Evolutionary conservation across 129 eudicot genomes (phyloP), one percentile per base, ranked within the genome.

Genomic region (Gnaphalium uliginosum): DNA sequence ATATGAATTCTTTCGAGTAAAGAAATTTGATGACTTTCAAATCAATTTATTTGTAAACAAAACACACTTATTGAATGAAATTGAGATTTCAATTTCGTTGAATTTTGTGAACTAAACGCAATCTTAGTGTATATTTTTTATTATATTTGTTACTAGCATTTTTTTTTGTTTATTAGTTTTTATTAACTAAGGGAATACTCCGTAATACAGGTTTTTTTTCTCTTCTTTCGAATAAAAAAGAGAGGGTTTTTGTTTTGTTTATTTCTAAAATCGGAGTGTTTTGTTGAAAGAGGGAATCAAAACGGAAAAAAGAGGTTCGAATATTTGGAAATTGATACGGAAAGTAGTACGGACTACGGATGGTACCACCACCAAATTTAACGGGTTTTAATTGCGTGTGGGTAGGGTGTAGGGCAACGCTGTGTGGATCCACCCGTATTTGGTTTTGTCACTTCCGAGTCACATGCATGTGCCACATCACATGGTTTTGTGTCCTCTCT

Each of bases 281-380:
- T 14, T 14, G 53, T 13, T 15, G 3, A 66, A 66, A 66, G 6
- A 30, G 46, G 14, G 46, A 39, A 46, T 50, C 25, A 41, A 78
- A 50, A 71, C 46, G 25, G 37, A 50, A 70, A 33, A n/a, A 27
- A 43, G 2, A 10, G 76, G 46, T 69, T 63, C 37, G 21, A 1
- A 37, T 79, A 23, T 54, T n/a, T 18, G 30, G 58, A 61, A 69
- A 77, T 26, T 69, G 76, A 69, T 78, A 78, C 81, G 83, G 79
- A 79, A 76, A 77, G 59, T 66, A 17, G 79, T 79, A 79, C 83
- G 83, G 82, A 78, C 66, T 79, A 64, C 83, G 74, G 79, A 73
- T 1, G 59, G 68, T 72, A 77, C 81, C 72, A 63, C 79, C 22
- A 75, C 69, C 59, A 77, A 33, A 33, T 57, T 72, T 79, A 15